Evolutionary conservation across 176 grass and related monocot species (phyloP).

Genomic region (Aegilops umbellulata): DNA sequence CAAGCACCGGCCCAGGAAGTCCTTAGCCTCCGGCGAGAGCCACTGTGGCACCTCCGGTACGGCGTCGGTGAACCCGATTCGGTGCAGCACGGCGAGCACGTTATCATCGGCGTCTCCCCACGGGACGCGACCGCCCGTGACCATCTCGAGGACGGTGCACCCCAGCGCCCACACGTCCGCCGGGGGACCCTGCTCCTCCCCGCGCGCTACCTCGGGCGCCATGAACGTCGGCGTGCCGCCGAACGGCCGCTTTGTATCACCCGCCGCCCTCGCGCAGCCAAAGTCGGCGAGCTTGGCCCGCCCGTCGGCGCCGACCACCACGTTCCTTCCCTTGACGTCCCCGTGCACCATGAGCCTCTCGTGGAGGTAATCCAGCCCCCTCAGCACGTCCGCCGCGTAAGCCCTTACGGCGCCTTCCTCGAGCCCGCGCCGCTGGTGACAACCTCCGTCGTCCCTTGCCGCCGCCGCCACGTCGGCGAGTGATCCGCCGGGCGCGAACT

Average conservation of each 20-base stretch:
- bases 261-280: conserved; percentile 30
- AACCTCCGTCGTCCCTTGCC: not conserved
- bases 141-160: conserved; percentile 54
- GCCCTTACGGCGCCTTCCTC: conserved; percentile 17
- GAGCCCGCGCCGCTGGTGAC: conserved; percentile 24
- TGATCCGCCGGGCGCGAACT: conserved; percentile 54
- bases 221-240: conserved; percentile 52
- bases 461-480: conserved; percentile 41
- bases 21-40: conserved; percentile 41
- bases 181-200: conserved; percentile 37
- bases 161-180: conserved; percentile 60
- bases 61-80: conserved; percentile 44
- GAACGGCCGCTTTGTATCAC: not conserved
- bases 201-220: conserved; percentile 64
- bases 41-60: conserved; percentile 24
- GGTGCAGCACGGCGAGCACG: conserved; percentile 23
- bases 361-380: conserved; percentile 51
- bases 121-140: conserved; percentile 27
- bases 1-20: conserved; percentile 58
- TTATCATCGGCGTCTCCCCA: conserved; percentile 17
- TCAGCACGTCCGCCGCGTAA: conserved; percentile 21
- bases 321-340: conserved; percentile 58
- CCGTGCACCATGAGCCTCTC: conserved; percentile 39
- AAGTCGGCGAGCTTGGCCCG: conserved; percentile 50
- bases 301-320: conserved; percentile 36